Base-by-base conservation (phyloP, 176 grass and related monocot genomes). In the Chloris gayana region DNA sequence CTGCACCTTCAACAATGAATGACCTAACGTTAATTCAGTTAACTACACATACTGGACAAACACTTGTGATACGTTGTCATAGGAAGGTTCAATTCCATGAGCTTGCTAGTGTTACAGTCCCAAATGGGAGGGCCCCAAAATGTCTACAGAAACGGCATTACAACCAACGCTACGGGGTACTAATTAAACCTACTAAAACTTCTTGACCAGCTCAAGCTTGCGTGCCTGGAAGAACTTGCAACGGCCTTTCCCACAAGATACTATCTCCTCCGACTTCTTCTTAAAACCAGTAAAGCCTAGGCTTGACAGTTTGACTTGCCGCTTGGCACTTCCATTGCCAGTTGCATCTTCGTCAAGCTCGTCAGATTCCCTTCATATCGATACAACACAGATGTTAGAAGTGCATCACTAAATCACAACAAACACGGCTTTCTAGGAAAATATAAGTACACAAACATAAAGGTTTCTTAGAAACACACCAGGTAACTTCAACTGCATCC, bases 151-250 rank as follows among this genome's bases (percentile, higher is more conserved):
- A 31, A 64, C 25, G 7, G 3, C 47, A 65, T 32, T 14, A 70
- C 13, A 0, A 22, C 9, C 5, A 25, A 29, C n/a, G n/a, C 69
- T 44, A 68, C 51, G 7, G 37, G 21, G 21, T 57, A 79, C 46
- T 13, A 47, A 53, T 42, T 42, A 5, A 9, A 38, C 33, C 85
- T 58, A 87, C 46, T 84, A 57, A 33, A 95, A 98, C 54, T 91
- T 91, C 4, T 75, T 87, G 56, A 95, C 63, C 32, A 91, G 54
- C 85, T 98, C 85, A 6, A 98, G 92, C 82, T 91, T 95, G 5
- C 92, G 88, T 32, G 85, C 65, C 79, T 95, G 88, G 80, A 95
- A 95, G 90, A 98, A 98, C 67, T 91, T 98, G 85, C 88, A 95
- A 18, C 88, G 90, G 29, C 88, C 92, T 89, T 95, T 95, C n/a